These are phyloP conservation scores for Phylloporus rhodoxanthus DNA, from an alignment of 768 basidiomycete genomes.

Conservation along the genomic window DNA sequence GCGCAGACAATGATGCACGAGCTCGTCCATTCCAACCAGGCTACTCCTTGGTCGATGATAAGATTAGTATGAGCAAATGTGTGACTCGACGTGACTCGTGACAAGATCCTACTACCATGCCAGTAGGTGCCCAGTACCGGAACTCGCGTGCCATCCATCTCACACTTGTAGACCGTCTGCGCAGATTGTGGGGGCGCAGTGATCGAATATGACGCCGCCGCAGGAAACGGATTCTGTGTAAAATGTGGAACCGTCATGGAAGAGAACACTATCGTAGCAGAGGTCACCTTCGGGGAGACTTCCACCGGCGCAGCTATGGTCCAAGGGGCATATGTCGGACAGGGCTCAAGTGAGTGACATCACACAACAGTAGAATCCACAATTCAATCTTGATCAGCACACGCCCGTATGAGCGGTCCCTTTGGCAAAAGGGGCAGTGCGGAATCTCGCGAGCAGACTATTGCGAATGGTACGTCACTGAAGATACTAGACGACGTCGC, in stretches of 20 bases:
- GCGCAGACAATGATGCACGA: conserved; percentile 76
- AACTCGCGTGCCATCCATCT: neutral
- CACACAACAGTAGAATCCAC: neutral
- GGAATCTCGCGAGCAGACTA: conserved; percentile 87
- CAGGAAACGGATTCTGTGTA: conserved; percentile 81
- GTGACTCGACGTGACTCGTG: conserved; percentile 14
- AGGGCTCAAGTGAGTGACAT: conserved; percentile 73
- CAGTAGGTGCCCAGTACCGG: neutral
- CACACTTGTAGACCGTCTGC: conserved; percentile 48
- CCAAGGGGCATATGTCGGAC: conserved; percentile 86
- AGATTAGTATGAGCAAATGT: neutral
- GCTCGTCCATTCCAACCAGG: conserved; percentile 61
- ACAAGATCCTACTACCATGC: neutral
- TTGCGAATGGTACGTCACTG: conserved; percentile 66
- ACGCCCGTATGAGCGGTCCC: conserved; percentile 75
- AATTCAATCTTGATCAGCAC: conserved; percentile 42
- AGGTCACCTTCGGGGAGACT: conserved; percentile 94
- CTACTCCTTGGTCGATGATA: conserved; percentile 3
- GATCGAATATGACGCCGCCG: conserved; percentile 79
- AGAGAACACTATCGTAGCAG: conserved; percentile 90
- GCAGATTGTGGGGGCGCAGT: conserved; percentile 77
- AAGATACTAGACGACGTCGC: neutral
- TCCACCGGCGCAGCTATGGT: conserved; percentile 91
- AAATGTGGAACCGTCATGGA: conserved; percentile 87
- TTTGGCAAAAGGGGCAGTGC: conserved; percentile 72